Percentiles rank a stretch among this genome's conserved stretches.
Conservation (phyloP, 1,284 basidiomycete genomes). For the Pholiota adiposa region DNA sequence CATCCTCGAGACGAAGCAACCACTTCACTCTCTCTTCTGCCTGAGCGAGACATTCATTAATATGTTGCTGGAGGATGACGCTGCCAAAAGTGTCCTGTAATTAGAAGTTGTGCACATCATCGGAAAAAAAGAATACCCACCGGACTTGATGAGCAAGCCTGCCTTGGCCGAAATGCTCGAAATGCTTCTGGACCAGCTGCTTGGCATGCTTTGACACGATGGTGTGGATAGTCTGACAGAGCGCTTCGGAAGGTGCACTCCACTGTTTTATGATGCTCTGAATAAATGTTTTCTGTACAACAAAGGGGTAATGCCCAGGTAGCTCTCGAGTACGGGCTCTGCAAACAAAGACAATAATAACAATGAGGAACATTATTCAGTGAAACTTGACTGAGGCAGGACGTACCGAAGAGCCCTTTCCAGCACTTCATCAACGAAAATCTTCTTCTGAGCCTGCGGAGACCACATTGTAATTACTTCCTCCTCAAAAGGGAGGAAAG, state of each 20-base stretch:
- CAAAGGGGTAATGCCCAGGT: slow-evolving; percentile 31
- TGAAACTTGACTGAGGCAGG: neutral
- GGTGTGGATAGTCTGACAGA: slow-evolving; percentile 25
- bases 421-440: slow-evolving; percentile 24
- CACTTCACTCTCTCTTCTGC: slow-evolving; percentile 49
- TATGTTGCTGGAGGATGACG: slow-evolving; percentile 44
- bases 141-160: slow-evolving; percentile 21
- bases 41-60: slow-evolving; percentile 43
- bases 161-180: slow-evolving; percentile 24
- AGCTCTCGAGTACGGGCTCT: slow-evolving; percentile 35
- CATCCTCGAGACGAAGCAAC: slow-evolving; percentile 53
- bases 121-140: slow-evolving; percentile 5
- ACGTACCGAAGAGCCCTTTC: slow-evolving; percentile 13
- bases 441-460: neutral
- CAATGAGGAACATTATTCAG: too few relatives aligned
- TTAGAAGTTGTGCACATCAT: neutral
- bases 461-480: slow-evolving; percentile 4
- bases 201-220: slow-evolving; percentile 22
- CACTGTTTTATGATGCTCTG: slow-evolving; percentile 25
- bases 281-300: slow-evolving; percentile 31
- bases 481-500: slow-evolving; percentile 35
- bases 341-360: neutral
- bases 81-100: neutral
- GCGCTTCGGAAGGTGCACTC: slow-evolving; percentile 21
- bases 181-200: slow-evolving; percentile 20